A percentile compares a stretch with the other conserved stretches of the same genome.
Evolutionary conservation across 805 yeast species (phyloP).

Genomic region (Myxozyma mucilagina): DNA sequence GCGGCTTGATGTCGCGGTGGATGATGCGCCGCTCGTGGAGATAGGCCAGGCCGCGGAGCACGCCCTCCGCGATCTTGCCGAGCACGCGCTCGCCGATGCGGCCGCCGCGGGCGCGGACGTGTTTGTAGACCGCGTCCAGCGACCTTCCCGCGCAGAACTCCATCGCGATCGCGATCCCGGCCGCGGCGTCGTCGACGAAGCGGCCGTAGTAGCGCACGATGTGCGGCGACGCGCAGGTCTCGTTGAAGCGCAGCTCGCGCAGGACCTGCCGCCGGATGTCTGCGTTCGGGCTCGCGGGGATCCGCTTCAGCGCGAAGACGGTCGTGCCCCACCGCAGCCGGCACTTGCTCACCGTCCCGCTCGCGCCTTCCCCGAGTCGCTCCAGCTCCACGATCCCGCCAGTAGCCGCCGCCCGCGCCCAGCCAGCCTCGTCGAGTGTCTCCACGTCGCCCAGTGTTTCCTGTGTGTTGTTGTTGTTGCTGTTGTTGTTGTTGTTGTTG

Average conservation of each 20-base stretch:
- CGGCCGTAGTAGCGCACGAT: constrained; percentile 94
- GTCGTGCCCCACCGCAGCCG: constrained; percentile 56
- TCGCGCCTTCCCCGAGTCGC: constrained; percentile 88
- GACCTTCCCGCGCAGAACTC: constrained; percentile 95
- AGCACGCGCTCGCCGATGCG: constrained; percentile 89
- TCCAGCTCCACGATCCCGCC: constrained; percentile 68
- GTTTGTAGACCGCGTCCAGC: constrained; percentile 84
- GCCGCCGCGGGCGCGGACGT: constrained; percentile 71
- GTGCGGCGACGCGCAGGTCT: constrained; percentile 75
- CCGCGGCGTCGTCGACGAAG: constrained; percentile 70
- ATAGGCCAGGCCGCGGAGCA: constrained; percentile 80
- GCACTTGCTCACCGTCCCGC: constrained; percentile 88
- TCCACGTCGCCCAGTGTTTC: constrained; percentile 44
- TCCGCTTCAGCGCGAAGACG: constrained; percentile 80
- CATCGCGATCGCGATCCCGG: constrained; percentile 91
- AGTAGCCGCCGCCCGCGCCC: constrained; percentile 61
- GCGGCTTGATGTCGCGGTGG: constrained; percentile 92
- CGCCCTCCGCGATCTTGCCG: constrained; percentile 86
- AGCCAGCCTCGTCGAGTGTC: constrained; percentile 68
- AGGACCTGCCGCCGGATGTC: constrained; percentile 87
- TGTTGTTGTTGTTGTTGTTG: background rate
- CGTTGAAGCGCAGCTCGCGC: constrained; percentile 85
- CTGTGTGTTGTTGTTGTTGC: background rate
- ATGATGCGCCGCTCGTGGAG: constrained; percentile 84
- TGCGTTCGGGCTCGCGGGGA: constrained; percentile 75